Conservation (phyloP, 179 eudicot species). For the Monotropa hypopitys region DNA sequence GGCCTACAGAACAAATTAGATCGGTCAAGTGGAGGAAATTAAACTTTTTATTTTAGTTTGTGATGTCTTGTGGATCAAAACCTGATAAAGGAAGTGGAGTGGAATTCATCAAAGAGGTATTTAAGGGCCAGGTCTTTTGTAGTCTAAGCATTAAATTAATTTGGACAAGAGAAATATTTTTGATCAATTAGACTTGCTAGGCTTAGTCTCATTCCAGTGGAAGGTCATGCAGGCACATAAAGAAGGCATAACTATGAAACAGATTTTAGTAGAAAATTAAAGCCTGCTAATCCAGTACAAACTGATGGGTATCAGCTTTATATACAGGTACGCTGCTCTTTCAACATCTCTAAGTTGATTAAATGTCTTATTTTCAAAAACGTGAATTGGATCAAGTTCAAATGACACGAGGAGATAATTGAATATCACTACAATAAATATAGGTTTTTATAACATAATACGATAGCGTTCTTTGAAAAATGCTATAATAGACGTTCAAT, state of each 20-base stretch:
- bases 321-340: slow-evolving; percentile 25
- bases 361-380: too few relatives aligned
- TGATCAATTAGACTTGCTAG: background rate
- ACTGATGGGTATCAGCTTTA: slow-evolving; percentile 52
- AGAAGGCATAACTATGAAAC: slow-evolving; percentile 41
- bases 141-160: background rate
- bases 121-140: background rate
- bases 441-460: too few relatives aligned
- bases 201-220: background rate
- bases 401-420: too few relatives aligned
- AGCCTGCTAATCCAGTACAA: slow-evolving; percentile 45
- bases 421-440: too few relatives aligned
- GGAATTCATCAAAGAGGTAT: background rate
- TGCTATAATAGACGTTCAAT: too few relatives aligned
- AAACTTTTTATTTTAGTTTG: background rate
- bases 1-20: too few relatives aligned
- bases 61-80: background rate
- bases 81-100: background rate
- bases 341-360: background rate
- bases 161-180: background rate
- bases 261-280: slow-evolving; percentile 45
- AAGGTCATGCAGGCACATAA: background rate
- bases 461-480: too few relatives aligned
- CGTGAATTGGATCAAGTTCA: too few relatives aligned
- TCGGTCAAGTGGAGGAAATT: too few relatives aligned